Percentiles rank a stretch among this genome's conserved stretches.
Evolutionary conservation across 495 filamentous ascomycete species (phyloP).

Genomic region (Penicillium alfredii): DNA sequence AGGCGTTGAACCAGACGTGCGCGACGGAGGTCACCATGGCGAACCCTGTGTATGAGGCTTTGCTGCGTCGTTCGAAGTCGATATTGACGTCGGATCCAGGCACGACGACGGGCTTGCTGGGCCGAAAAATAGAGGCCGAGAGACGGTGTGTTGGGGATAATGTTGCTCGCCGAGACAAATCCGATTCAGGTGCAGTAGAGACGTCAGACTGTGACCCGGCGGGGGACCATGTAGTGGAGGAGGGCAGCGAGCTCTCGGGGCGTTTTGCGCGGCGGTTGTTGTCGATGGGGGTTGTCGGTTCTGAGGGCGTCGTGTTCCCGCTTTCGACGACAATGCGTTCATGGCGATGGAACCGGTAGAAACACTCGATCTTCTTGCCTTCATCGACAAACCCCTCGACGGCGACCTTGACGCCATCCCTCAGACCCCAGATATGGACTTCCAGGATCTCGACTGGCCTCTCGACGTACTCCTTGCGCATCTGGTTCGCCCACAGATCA

Average conservation of each 20-base stretch:
- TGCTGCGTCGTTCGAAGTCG: constrained; percentile 75
- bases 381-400: constrained; percentile 83
- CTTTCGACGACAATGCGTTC: constrained; percentile 71
- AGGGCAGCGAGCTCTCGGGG: constrained; percentile 4
- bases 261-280: constrained; percentile 1
- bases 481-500: constrained; percentile 69
- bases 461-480: constrained; percentile 75
- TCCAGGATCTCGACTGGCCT: constrained; percentile 78
- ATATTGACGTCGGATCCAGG: constrained; percentile 85
- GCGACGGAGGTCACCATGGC: constrained; percentile 90
- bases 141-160: constrained; percentile 13
- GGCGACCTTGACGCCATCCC: constrained; percentile 79
- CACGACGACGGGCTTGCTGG: constrained; percentile 56
- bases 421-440: constrained; percentile 82
- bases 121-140: constrained; percentile 70
- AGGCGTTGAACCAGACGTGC: constrained; percentile 94
- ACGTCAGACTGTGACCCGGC: constrained; percentile 17
- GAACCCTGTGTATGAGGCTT: constrained; percentile 63
- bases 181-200: constrained; percentile 8
- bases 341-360: constrained; percentile 69
- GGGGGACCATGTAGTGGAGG: constrained; percentile 7
- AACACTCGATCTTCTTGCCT: constrained; percentile 75
- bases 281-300: constrained; percentile 3
- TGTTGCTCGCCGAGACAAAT: constrained; percentile 6
- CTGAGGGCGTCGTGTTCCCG: constrained; percentile 10